Evolutionary conservation across 257 asterid genomes (phyloP), one percentile per base, ranked within the genome.

Genomic region (Lycium ferocissimum): DNA sequence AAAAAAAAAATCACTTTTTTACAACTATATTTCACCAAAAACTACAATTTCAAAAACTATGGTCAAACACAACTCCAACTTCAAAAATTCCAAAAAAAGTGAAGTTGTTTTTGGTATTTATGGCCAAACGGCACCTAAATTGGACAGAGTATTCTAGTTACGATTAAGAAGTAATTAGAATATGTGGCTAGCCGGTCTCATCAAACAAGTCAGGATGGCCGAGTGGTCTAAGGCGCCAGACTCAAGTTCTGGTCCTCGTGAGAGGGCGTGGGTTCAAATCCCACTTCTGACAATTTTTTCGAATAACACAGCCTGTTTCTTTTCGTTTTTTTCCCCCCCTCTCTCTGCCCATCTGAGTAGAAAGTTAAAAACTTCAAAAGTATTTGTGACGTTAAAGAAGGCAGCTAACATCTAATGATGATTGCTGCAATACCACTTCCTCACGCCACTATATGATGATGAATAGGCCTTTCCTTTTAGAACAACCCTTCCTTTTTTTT

Each of bases 191-290:
- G 13, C 0, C 0, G 1, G 12, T 0, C 1, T 6, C 1, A 6
- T 2, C 4, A 49, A 20, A 26, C 6, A 58, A 43, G 97, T 93
- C 94, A 92, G 97, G 97, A 92, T 95, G 97, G 97, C 94, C 96
- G 95, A 93, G 97, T 93, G 97, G 97, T 92, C 97, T 91, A 95
- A 95, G 97, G 97, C 97, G 97, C 95, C 97, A 91, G 97, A 93
- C 98, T 93, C 95, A 93, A 93, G 97, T 92, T 93, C 95, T 93
- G 95, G 97, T 93, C 92, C 53, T 91, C 95, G 87, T 57, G 58
- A 87, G 94, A 91, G 94, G 96, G 96, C 96, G 94, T 94, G 96
- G 96, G 97, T 94, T 92, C 94, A 94, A 91, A 91, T 84, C 94
- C 93, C 93, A 90, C 93, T 91, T 86, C 91, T 90, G 94, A 90